phyloP scores from a whole-genome alignment of 192 early-diverging fungal genomes.

The Glomus cerebriforme region DNA sequence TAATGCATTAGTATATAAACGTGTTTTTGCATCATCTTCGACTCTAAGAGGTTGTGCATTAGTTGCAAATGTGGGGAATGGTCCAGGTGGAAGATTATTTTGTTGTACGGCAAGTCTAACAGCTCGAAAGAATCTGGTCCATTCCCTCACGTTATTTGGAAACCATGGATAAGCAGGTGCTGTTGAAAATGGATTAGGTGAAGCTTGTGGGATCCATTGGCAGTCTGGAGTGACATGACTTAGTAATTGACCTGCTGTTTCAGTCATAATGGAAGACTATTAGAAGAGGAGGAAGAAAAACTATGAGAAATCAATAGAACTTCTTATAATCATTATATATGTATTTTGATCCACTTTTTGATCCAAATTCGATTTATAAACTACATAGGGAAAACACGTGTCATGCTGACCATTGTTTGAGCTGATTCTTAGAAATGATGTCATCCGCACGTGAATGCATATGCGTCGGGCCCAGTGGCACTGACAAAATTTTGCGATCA shows the following conservation, averaged over 20 bases:
- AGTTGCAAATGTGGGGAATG: not conserved
- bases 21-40: not conserved
- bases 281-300: no score
- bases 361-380: no score
- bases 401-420: no score
- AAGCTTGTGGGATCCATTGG: not conserved
- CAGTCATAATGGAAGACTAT: not conserved
- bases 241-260: conserved; percentile 9
- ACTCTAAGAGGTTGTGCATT: not conserved
- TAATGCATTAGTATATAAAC: not conserved
- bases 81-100: not conserved
- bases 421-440: no score
- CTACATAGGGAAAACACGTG: no score
- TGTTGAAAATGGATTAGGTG: not conserved
- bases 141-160: not conserved
- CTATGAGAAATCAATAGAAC: not conserved
- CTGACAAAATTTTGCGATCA: no score
- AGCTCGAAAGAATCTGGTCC: no score
- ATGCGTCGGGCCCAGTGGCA: no score
- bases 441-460: no score
- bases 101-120: not conserved
- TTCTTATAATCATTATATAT: not conserved
- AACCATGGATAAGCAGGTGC: no score
- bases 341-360: no score
- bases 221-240: not conserved